Conservation (phyloP, 352 stramenopile genomes). For the Globisporangium splendens region DNA sequence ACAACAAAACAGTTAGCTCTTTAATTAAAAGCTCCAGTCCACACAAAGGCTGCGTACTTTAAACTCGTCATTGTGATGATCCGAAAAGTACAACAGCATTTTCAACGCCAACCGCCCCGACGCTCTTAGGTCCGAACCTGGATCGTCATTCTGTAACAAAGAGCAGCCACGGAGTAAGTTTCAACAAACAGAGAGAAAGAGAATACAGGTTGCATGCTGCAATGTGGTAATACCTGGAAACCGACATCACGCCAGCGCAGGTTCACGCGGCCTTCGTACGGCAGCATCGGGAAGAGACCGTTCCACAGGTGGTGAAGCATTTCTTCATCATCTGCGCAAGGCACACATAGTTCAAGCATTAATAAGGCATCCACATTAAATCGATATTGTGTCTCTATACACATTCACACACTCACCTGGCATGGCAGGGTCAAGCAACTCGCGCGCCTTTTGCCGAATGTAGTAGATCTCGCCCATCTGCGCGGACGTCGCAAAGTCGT, state of each 20-base stretch:
- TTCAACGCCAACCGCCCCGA: slow-evolving; percentile 53
- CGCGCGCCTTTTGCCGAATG: slow-evolving; percentile 49
- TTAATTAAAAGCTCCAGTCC: no score
- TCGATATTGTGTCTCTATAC: no score
- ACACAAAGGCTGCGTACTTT: no score
- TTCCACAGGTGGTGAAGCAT: slow-evolving; percentile 68
- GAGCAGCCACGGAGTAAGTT: neutral
- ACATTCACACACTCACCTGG: slow-evolving; percentile 20
- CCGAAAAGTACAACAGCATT: slow-evolving; percentile 67
- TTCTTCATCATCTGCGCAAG: slow-evolving; percentile 57
- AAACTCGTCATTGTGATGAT: slow-evolving; percentile 67
- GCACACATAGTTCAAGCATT: no score
- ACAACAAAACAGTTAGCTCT: no score
- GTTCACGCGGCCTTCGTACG: slow-evolving; percentile 64
- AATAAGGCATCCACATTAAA: no score
- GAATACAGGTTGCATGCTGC: neutral
- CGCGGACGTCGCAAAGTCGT: slow-evolving; percentile 58
- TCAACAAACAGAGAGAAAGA: neutral
- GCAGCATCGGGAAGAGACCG: slow-evolving; percentile 55
- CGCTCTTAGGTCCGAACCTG: slow-evolving; percentile 52
- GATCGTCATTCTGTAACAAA: slow-evolving; percentile 49
- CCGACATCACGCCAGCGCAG: slow-evolving; percentile 58
- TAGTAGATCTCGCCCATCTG: slow-evolving; percentile 60
- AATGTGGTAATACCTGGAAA: slow-evolving; percentile 39
- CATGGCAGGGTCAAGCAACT: slow-evolving; percentile 48